Conservation (phyloP, 2,329 filamentous ascomycete species). For the Colletotrichum filicis region DNA sequence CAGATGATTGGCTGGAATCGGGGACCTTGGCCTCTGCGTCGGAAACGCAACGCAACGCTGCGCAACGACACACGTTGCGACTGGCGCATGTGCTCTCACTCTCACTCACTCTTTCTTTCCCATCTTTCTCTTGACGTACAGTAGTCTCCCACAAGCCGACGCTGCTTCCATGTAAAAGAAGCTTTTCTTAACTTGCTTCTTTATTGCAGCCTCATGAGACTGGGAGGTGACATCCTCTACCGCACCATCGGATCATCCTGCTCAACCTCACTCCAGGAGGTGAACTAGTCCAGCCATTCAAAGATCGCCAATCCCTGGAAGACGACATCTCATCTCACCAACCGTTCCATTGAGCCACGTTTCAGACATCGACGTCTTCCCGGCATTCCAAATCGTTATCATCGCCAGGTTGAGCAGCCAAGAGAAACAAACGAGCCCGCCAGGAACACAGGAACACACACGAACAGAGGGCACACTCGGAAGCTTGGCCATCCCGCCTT, state of each 20-base stretch:
- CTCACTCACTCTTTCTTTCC: background rate
- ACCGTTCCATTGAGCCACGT: constrained; percentile 18
- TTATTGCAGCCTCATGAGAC: background rate
- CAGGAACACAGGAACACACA: background rate
- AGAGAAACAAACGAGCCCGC: constrained; percentile 10
- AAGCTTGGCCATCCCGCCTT: constrained; percentile 8
- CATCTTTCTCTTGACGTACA: background rate
- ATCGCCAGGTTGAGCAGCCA: background rate
- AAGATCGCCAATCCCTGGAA: constrained; percentile 12
- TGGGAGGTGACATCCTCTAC: constrained; percentile 12
- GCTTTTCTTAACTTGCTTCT: background rate
- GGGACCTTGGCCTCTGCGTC: constrained; percentile 21
- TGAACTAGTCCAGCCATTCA: background rate
- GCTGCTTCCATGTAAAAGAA: background rate
- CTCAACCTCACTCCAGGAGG: background rate
- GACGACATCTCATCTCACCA: constrained; percentile 30
- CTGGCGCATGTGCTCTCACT: background rate
- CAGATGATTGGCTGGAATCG: background rate
- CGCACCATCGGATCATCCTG: background rate
- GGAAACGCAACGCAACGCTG: constrained; percentile 34
- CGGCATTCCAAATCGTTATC: constrained; percentile 22
- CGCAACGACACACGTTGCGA: constrained; percentile 34
- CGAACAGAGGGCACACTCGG: constrained; percentile 17
- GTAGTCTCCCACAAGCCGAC: background rate
- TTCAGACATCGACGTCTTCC: constrained; percentile 19